Percentiles rank a stretch among this genome's conserved stretches.
These are phyloP conservation scores for Xylariales sp. DNA, from an alignment of 2,329 filamentous ascomycete species.

Conservation along the genomic window DNA sequence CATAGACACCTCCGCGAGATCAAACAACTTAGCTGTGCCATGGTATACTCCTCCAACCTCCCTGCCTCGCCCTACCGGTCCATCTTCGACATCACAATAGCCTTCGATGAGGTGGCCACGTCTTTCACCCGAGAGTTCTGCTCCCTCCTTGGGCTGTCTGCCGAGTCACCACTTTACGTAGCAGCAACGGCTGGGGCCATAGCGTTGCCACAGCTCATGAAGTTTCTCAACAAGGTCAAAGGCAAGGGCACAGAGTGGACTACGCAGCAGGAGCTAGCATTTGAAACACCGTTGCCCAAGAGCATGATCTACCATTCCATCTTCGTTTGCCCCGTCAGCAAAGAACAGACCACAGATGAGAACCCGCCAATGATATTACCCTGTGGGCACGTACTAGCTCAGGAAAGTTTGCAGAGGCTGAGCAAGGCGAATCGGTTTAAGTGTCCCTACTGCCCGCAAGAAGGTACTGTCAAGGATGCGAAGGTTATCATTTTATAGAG, in stretches of 20 bases:
- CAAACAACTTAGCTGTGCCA: conserved; percentile 73
- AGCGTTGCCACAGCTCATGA: conserved; percentile 82
- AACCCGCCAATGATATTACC: conserved; percentile 98
- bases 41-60: conserved; percentile 76
- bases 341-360: conserved; percentile 87
- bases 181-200: conserved; percentile 90
- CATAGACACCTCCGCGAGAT: conserved; percentile 74
- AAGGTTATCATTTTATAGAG: conserved; percentile 63
- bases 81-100: conserved; percentile 69
- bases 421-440: conserved; percentile 82
- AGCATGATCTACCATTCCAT: conserved; percentile 84
- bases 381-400: conserved; percentile 89
- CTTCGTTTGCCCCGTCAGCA: conserved; percentile 95
- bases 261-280: conserved; percentile 82
- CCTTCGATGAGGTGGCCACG: conserved; percentile 79
- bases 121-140: conserved; percentile 95
- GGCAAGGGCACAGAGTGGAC: conserved; percentile 95
- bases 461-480: conserved; percentile 75
- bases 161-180: conserved; percentile 88
- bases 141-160: conserved; percentile 80
- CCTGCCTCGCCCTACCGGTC: conserved; percentile 70
- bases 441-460: conserved; percentile 90
- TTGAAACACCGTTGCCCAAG: conserved; percentile 58
- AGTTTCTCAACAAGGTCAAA: conserved; percentile 82
- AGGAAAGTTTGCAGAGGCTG: conserved; percentile 75